Conservation (phyloP, 2,329 filamentous ascomycete genomes). For the Botrytis pseudocinerea region DNA sequence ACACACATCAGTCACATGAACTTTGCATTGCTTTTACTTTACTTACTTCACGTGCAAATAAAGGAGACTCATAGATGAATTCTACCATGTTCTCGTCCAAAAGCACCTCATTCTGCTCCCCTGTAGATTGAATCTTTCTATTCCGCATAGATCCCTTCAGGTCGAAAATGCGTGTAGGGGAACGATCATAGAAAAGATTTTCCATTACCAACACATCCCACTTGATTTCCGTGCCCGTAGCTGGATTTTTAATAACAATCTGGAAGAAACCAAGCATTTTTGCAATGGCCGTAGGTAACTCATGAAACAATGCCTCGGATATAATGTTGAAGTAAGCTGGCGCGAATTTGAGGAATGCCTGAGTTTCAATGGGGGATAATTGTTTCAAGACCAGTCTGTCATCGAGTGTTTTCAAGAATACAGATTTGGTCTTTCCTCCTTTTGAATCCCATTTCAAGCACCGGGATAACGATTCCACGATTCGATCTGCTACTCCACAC, state of each 20-base stretch:
- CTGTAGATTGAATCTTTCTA: constrained; percentile 92
- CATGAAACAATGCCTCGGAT: constrained; percentile 93
- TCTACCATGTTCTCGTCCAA: constrained; percentile 99
- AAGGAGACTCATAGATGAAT: constrained; percentile 94
- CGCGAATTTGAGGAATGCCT: constrained; percentile 91
- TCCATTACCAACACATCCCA: constrained; percentile 95
- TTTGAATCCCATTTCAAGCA: constrained; percentile 98
- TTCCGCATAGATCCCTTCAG: constrained; percentile 98
- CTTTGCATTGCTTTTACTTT: not conserved
- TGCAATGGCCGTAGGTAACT: constrained; percentile 91
- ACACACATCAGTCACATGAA: not conserved
- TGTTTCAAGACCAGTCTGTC: constrained; percentile 82
- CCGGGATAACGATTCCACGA: constrained; percentile 90
- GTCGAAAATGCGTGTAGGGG: constrained; percentile 87
- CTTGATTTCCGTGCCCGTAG: constrained; percentile 89
- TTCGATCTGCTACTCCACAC: constrained; percentile 89
- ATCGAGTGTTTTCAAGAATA: constrained; percentile 95
- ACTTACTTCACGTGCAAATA: constrained; percentile 77
- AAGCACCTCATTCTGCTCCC: constrained; percentile 93
- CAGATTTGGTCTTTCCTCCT: constrained; percentile 94
- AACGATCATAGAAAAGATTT: constrained; percentile 95
- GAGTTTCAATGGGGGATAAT: constrained; percentile 85
- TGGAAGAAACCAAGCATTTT: constrained; percentile 99
- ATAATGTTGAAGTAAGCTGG: constrained; percentile 98
- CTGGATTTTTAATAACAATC: constrained; percentile 92